Percentiles rank a stretch among this genome's conserved stretches.
Conservation (phyloP, 108 stramenopile genomes). For the Discostella pseudostelligera region DNA sequence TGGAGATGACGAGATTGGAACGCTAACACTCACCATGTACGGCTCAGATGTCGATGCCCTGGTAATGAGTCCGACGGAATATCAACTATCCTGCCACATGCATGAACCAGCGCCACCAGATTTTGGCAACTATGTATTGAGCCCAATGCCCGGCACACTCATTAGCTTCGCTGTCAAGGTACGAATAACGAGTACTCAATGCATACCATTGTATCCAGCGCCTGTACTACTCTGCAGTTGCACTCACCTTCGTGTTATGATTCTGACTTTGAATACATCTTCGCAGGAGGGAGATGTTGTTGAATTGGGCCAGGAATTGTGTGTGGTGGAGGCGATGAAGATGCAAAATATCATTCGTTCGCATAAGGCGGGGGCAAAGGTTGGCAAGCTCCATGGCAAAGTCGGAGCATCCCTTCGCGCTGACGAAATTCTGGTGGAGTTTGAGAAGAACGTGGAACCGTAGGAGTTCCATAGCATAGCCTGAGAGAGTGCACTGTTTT, state of each 20-base stretch:
- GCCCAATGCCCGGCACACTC: constrained; percentile 96
- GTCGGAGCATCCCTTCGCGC: constrained; percentile 73
- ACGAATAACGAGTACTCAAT: background rate
- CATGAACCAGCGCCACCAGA: constrained; percentile 65
- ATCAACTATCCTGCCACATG: constrained; percentile 78
- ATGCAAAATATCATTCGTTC: constrained; percentile 97
- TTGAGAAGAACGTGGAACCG: constrained; percentile 26
- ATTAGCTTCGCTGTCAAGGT: constrained; percentile 64
- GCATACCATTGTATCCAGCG: background rate
- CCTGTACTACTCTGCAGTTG: background rate
- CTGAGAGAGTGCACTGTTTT: no score
- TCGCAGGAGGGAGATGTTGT: constrained; percentile 82
- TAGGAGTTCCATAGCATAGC: no score
- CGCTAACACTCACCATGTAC: constrained; percentile 49
- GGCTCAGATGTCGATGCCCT: constrained; percentile 69
- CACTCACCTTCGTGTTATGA: background rate
- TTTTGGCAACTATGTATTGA: constrained; percentile 72
- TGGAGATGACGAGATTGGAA: constrained; percentile 48
- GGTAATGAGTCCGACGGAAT: constrained; percentile 78
- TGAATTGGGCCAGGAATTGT: constrained; percentile 90
- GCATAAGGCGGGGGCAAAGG: constrained; percentile 63
- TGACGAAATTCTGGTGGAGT: constrained; percentile 82
- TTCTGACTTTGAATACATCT: constrained; percentile 6
- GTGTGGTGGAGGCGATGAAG: constrained; percentile 98
- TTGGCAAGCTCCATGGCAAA: constrained; percentile 56